phyloP scores from a whole-genome alignment of 495 filamentous ascomycete genomes.

The Trichoderma virens region DNA sequence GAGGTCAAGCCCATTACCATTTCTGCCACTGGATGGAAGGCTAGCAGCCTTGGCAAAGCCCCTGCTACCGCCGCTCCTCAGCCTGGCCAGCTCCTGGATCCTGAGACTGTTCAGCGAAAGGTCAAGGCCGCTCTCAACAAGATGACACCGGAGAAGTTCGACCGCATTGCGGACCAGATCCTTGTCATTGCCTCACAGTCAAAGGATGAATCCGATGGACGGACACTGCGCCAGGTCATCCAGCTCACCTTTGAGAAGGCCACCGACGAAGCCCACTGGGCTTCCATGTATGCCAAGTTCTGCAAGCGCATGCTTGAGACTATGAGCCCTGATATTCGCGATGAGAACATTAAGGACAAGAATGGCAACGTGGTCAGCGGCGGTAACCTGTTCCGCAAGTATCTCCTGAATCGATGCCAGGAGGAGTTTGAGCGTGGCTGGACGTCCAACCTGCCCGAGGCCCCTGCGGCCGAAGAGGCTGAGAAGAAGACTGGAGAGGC shows the following conservation, averaged over 20 bases:
- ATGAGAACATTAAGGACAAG: slow-evolving; percentile 87
- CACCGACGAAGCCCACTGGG: slow-evolving; percentile 97
- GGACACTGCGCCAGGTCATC: slow-evolving; percentile 94
- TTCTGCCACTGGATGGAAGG: slow-evolving; percentile 78
- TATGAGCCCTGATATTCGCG: slow-evolving; percentile 92
- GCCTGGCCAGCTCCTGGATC: slow-evolving; percentile 59
- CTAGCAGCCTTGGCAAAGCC: slow-evolving; percentile 55
- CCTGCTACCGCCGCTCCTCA: slow-evolving; percentile 21
- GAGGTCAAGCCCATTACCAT: slow-evolving; percentile 72
- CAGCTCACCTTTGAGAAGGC: slow-evolving; percentile 99
- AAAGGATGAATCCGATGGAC: slow-evolving; percentile 88
- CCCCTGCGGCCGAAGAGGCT: slow-evolving; percentile 71
- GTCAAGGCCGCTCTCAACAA: slow-evolving; percentile 98
- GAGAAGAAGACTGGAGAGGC: slow-evolving; percentile 54
- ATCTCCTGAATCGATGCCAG: slow-evolving; percentile 96
- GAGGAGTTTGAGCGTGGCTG: slow-evolving; percentile 98
- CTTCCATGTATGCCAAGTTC: slow-evolving; percentile 98
- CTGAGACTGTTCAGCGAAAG: slow-evolving; percentile 94
- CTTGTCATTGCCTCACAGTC: slow-evolving; percentile 88
- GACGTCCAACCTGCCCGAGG: slow-evolving; percentile 77
- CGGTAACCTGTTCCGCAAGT: slow-evolving; percentile 93
- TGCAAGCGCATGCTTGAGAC: slow-evolving; percentile 93
- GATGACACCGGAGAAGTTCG: slow-evolving; percentile 99
- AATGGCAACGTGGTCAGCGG: slow-evolving; percentile 78
- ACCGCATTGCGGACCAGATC: slow-evolving; percentile 89